These are phyloP conservation scores for Moesziomyces sp. DNA, from an alignment of 1,284 basidiomycete species.

Conservation along the genomic window DNA sequence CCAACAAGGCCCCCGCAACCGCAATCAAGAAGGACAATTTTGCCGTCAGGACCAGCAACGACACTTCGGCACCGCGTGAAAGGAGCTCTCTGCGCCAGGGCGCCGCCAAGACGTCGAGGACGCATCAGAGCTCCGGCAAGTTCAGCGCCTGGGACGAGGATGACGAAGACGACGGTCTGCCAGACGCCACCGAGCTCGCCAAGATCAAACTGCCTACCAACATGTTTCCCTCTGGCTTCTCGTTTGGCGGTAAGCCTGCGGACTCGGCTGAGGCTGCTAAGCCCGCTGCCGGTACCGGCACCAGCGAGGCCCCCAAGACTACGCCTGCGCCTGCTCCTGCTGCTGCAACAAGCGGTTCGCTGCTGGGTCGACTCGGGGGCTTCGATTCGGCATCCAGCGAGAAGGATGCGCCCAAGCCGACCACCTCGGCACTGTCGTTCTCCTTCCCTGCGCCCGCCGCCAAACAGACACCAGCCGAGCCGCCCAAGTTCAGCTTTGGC, in stretches of 20 bases:
- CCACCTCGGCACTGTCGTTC: slow-evolving; percentile 24
- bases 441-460: slow-evolving; percentile 43
- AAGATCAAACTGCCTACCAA: slow-evolving; percentile 65
- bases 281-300: neutral
- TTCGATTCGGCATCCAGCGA: slow-evolving; percentile 43
- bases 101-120: slow-evolving; percentile 54
- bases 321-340: slow-evolving; percentile 1
- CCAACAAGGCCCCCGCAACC: slow-evolving; percentile 28
- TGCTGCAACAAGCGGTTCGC: slow-evolving; percentile 19
- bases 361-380: slow-evolving; percentile 50
- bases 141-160: slow-evolving; percentile 62
- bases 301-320: neutral
- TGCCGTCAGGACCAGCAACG: slow-evolving; percentile 36
- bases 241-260: slow-evolving; percentile 41
- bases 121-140: slow-evolving; percentile 62
- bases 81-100: slow-evolving; percentile 62
- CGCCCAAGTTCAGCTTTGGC: slow-evolving; percentile 48
- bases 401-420: slow-evolving; percentile 20
- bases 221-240: slow-evolving; percentile 61
- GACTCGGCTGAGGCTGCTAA: slow-evolving; percentile 6
- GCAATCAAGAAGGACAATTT: slow-evolving; percentile 53
- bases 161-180: slow-evolving; percentile 62
- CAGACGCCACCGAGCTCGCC: slow-evolving; percentile 57
- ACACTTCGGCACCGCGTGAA: slow-evolving; percentile 44
- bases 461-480: slow-evolving; percentile 22